Evolutionary conservation across 345 rosid species (phyloP).

Genomic region (Eucalyptus polybractea): DNA sequence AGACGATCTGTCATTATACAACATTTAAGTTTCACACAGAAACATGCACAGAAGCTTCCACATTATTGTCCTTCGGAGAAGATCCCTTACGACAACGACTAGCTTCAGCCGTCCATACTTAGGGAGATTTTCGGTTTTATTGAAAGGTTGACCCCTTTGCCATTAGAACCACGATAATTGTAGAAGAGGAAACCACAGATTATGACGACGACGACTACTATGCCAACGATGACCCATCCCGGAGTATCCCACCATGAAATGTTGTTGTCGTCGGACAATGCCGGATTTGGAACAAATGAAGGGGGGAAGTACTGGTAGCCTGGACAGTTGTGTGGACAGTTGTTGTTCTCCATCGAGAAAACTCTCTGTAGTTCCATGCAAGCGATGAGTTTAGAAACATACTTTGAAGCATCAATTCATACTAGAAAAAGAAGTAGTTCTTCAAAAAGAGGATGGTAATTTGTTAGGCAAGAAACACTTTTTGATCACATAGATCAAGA

Average conservation of each 20-base stretch:
- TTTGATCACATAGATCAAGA: neutral
- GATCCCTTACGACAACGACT: neutral
- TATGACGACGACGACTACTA: neutral
- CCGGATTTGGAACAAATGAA: neutral
- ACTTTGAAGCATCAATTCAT: neutral
- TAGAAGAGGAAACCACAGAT: neutral
- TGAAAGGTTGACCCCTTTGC: neutral
- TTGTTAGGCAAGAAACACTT: neutral
- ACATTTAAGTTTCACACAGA: too few species aligned
- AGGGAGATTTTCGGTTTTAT: rapidly evolving
- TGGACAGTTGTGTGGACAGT: neutral
- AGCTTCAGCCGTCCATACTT: rapidly evolving
- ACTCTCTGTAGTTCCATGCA: too few species aligned
- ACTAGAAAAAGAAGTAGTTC: neutral
- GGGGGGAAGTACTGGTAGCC: neutral
- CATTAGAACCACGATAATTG: neutral
- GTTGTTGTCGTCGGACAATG: neutral
- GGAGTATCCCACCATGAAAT: neutral
- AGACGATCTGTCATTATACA: too few species aligned
- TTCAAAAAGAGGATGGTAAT: neutral
- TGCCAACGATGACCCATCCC: neutral
- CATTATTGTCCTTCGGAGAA: neutral
- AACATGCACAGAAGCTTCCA: neutral
- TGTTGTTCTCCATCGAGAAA: neutral
- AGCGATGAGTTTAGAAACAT: too few species aligned